Evolutionary conservation across 495 filamentous ascomycete species (phyloP).

Genomic region (Penicillium coffeae): DNA sequence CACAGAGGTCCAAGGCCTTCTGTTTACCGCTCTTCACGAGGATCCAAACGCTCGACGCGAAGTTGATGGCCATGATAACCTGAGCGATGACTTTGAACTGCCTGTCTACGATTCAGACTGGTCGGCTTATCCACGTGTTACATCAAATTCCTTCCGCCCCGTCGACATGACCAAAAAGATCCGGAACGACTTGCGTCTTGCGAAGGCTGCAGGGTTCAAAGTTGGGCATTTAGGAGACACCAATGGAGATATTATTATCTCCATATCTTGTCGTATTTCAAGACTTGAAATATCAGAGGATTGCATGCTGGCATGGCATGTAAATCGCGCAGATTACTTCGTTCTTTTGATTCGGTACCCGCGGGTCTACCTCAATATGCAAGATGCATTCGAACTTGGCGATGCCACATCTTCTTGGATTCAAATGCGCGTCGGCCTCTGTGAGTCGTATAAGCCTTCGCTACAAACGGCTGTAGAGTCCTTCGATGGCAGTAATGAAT

Average conservation of each 20-base stretch:
- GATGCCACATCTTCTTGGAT: constrained; percentile 7
- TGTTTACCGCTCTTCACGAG: constrained; percentile 26
- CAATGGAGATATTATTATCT: constrained; percentile 56
- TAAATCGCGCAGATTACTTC: constrained; percentile 64
- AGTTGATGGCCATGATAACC: constrained; percentile 6
- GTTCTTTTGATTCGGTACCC: constrained; percentile 71
- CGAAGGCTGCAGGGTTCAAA: constrained; percentile 66
- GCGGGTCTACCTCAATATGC: constrained; percentile 52
- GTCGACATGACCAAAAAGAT: constrained; percentile 37
- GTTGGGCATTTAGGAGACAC: constrained; percentile 59
- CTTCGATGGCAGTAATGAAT: too few relatives aligned
- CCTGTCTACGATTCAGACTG: constrained; percentile 32
- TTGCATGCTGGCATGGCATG: constrained; percentile 71
- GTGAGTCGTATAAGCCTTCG: constrained; percentile 47
- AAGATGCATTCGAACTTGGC: constrained; percentile 36
- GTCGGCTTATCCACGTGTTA: too few relatives aligned
- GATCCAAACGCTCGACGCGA: background rate
- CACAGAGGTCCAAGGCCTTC: constrained; percentile 30
- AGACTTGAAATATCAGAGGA: constrained; percentile 76
- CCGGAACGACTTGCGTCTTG: constrained; percentile 58
- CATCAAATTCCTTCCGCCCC: constrained; percentile 31
- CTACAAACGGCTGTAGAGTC: constrained; percentile 38
- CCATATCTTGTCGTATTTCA: constrained; percentile 55
- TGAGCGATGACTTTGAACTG: constrained; percentile 16
- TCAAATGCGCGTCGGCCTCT: constrained; percentile 45